A percentile compares a stretch with the other conserved stretches of the same genome.
Evolutionary conservation across 768 basidiomycete species (phyloP).

Genomic region (Calvatia gigantea): DNA sequence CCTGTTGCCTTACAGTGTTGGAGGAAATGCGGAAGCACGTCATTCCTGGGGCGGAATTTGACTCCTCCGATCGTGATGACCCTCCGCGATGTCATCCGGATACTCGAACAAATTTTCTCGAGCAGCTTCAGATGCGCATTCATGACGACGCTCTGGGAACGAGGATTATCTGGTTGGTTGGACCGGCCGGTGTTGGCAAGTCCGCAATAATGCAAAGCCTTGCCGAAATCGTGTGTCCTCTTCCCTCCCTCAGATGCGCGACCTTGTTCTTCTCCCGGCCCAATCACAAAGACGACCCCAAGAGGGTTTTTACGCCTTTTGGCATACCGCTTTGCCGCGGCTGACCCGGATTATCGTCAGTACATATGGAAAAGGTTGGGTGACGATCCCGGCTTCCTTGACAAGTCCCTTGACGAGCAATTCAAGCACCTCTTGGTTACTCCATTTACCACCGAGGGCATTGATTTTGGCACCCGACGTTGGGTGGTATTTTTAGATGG

Average conservation of each 20-base stretch:
- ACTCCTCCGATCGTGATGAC: not conserved
- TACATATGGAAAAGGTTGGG: not conserved
- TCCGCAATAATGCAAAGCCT: constrained; percentile 5
- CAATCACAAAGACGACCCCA: not conserved
- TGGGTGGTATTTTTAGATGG: too few species aligned
- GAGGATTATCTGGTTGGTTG: constrained; percentile 5
- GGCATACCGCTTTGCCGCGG: too few species aligned
- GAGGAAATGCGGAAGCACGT: not conserved
- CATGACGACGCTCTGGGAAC: not conserved
- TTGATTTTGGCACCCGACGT: too few species aligned
- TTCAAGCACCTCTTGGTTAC: too few species aligned
- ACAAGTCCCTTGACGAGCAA: too few species aligned
- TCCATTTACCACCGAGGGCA: too few species aligned
- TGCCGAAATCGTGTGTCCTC: not conserved
- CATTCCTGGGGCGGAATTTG: not conserved
- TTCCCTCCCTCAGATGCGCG: not conserved
- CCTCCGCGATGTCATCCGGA: not conserved
- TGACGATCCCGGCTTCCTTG: not conserved
- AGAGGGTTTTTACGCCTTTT: too few species aligned
- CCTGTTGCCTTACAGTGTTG: not conserved
- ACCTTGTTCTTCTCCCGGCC: not conserved
- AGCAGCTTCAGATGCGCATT: not conserved
- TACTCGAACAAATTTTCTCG: not conserved
- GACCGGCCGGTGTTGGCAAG: constrained; percentile 8
- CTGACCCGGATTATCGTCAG: too few species aligned